Base-by-base conservation (phyloP, 495 filamentous ascomycete genomes). In the Penicillium subrubescens region DNA sequence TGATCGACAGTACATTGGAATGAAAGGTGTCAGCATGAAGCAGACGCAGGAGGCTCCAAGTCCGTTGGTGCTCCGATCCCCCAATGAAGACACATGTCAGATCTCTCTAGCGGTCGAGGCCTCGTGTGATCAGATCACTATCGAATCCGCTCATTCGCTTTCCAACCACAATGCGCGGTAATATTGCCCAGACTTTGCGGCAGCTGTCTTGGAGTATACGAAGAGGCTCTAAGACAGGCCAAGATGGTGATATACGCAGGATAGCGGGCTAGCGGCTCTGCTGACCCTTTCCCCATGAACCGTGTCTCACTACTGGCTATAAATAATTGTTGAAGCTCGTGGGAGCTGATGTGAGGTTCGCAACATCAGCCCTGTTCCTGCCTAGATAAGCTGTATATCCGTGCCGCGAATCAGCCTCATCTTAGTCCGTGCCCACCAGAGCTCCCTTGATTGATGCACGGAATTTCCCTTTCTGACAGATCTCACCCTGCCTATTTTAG, bases 21-120 rank as follows among this genome's bases (percentile, higher is more conserved):
- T 31, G 2, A 21, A 21, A 14, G 14, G 6, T 39, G 33, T 53
- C 19, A 56, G 31, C 51, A 62, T 37, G 60, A 63, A 33, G 31
- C 4, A 64, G 17, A 60, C 57, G 50, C 56, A 29, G 53, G 51
- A 63, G 60, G 31, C 59, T 63, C 43, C 8, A 63, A 60, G 59
- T 60, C 67, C 63, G 67, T 23, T 23, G 21, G 48, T 60, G 50
- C 41, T 58, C 60, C 67, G 57, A 29, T 39, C 5, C 23, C 29
- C 6, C 23, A 19, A 10, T 27, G 10, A 27, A 4, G 12, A 29
- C 25, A 7, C 14, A 23, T 5, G 21, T 31, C 48, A 29, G 48
- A 27, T 27, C 14, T 27, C 0, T 23, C 11, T 27, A 5, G 48
- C 11, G 48, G 25, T 29, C 23, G 5, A 8, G 8, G 10, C 23